Base-by-base conservation (phyloP, 352 stramenopile species). In the Phytophthora hibernalis region DNA sequence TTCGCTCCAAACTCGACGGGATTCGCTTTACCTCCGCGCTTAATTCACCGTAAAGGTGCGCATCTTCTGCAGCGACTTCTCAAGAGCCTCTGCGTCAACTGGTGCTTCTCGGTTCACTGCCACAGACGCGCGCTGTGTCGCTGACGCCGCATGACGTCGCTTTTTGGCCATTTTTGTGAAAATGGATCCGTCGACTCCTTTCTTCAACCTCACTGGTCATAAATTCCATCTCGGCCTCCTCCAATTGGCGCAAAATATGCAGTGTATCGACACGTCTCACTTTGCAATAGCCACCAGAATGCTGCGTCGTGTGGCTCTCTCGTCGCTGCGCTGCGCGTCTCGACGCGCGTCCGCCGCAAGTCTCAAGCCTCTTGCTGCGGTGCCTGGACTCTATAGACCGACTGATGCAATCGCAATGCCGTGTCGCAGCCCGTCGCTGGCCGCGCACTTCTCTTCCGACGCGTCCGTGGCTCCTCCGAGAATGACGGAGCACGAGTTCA, bases 401-500 rank as follows among this genome's bases (percentile, higher is more conserved):
- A 44, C 30, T 47, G 28, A 16, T 20, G 45, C 51, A 58, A 37
- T 50, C 3, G 5, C 12, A 1, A 33, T 5, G 22, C 28, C 51
- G 1, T 43, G 20, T 48, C 42, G 38, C 21, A 26, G 20, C n/a
- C 24, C 54, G 3, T 12, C 58, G 13, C 69, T 60, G 26, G 35
- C 44, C 35, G 43, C 49, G 22, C 58, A 44, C 53, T 77, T 77
- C 33, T 73, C 69, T 0, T 64, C 52, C 5, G 63, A 76, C 6
- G 37, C 42, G 5, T 45, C 42, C 2, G 54, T 22, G 12, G 26
- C 49, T 1, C 45, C 72, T 1, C 44, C 65, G 12, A 52, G 79
- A 11, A 73, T 91, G 58, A 76, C 83, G n/a, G 88, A 96, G 61
- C 75, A 91, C 69, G 74, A 87, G 60, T 96, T 95, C 65, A 61